phyloP scores from a whole-genome alignment of 2,329 filamentous ascomycete genomes.

The Aureobasidium sp. region DNA sequence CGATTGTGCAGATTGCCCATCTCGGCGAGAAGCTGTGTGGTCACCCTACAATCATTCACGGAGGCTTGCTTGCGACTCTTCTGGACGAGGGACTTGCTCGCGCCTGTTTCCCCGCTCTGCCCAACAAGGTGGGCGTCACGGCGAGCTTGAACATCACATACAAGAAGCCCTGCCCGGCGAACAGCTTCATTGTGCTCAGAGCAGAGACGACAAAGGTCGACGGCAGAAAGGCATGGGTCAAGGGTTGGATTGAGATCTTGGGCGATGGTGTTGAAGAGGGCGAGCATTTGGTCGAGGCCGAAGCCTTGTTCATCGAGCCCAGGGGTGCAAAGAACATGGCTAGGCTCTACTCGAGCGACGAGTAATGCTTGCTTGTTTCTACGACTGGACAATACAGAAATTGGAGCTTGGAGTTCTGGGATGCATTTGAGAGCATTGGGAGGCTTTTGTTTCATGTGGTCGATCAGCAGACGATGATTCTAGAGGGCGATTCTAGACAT shows the following conservation, averaged over 20 bases:
- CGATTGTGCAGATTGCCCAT: constrained; percentile 62
- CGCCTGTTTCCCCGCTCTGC: constrained; percentile 81
- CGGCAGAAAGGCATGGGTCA: constrained; percentile 90
- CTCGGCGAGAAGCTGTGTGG: constrained; percentile 77
- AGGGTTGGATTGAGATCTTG: constrained; percentile 77
- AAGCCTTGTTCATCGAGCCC: constrained; percentile 82
- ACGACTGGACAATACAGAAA: not conserved
- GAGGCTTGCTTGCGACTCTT: constrained; percentile 83
- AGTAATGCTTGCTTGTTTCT: not conserved
- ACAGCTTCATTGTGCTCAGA: constrained; percentile 67
- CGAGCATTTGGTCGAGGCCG: constrained; percentile 70
- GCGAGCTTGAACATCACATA: constrained; percentile 81
- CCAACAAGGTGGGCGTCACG: constrained; percentile 78
- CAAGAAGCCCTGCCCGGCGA: constrained; percentile 68
- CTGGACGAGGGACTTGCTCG: constrained; percentile 83
- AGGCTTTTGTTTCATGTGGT: not conserved
- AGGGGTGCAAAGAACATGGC: constrained; percentile 60
- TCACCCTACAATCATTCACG: constrained; percentile 85
- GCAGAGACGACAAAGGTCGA: constrained; percentile 80
- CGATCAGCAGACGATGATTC: not conserved
- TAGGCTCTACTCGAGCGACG: constrained; percentile 17
- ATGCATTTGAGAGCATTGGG: not conserved
- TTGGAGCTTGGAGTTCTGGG: constrained; percentile 6
- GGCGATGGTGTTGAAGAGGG: constrained; percentile 42
- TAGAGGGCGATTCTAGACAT: not conserved